Evolutionary conservation across 2,329 filamentous ascomycete genomes (phyloP), one percentile per base, ranked within the genome.

Genomic region (Alternaria brassicicola): DNA sequence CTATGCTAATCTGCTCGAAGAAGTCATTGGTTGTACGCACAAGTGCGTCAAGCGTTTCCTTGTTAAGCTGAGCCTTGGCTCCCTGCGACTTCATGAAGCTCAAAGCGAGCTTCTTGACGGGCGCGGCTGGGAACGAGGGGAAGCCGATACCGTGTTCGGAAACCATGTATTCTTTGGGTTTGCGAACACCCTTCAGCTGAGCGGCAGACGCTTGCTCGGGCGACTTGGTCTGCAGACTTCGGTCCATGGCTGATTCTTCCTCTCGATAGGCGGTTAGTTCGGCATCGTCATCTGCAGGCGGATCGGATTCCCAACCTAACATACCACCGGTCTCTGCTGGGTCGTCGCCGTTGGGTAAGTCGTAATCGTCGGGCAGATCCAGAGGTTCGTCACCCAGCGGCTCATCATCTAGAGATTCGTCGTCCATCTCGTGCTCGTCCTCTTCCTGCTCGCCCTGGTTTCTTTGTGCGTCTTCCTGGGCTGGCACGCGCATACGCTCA

Each of bases 21-120:
- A 93, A 97, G 89, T 92, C 95, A 61, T 96, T 91, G 3, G 91
- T 91, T 1, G 92, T 91, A 73, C 92, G 89, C 69, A 89, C 88
- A 52, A 97, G 86, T 4, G 89, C 89, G 28, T 85, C 84, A 35
- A 96, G 79, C 2, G 90, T 88, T 50, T 95, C 91, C 43, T 89
- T 87, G 56, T 84, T 87, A 45, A 96, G 85, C 64, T 89, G 91
- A 5, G 86, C 81, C 66, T 89, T 91, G 66, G 84, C 84, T 19
- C 88, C 87, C 42, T 88, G 86, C 4, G 86, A 86, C 66, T 88
- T 87, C 19, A 89, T 85, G 69, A 92, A 91, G 1, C 85, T 89
- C 31, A 88, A 88, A 7, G 89, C 89, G 2, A 92, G 73, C 50
- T 81, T 82, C 77, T 93, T 94, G 49, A 96, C 87, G 19, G 93